A percentile compares a stretch with the other conserved stretches of the same genome.
These are phyloP conservation scores for Lycium ferocissimum DNA, from an alignment of 257 asterid genomes.

Conservation along the genomic window DNA sequence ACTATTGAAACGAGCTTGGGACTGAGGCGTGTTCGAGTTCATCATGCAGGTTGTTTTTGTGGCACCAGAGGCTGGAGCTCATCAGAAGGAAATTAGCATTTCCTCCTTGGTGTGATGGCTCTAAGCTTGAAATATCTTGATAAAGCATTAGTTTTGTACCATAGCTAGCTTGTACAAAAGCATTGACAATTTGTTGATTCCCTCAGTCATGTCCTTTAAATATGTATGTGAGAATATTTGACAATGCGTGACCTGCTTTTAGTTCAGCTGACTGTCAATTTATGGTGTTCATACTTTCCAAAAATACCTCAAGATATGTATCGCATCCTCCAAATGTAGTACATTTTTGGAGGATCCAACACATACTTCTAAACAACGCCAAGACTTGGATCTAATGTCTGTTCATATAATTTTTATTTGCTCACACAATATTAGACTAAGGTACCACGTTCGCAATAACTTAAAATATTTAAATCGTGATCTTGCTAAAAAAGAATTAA, in stretches of 20 bases:
- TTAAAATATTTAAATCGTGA: too few relatives aligned
- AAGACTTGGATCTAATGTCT: too few relatives aligned
- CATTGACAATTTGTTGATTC: conserved; percentile 60
- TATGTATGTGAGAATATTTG: not conserved
- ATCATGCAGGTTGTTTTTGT: not conserved
- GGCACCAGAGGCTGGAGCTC: not conserved
- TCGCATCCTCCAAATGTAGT: too few relatives aligned
- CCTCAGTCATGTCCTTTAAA: conserved; percentile 31
- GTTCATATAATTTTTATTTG: too few relatives aligned
- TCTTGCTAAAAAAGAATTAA: too few relatives aligned
- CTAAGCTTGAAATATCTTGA: not conserved
- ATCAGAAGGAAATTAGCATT: conserved; percentile 20
- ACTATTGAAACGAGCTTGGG: not conserved
- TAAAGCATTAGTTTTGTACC: conserved; percentile 11
- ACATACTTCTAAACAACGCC: too few relatives aligned
- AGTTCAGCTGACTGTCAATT: not conserved
- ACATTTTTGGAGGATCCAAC: too few relatives aligned
- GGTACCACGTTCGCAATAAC: too few relatives aligned
- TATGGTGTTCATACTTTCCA: not conserved
- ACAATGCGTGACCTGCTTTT: not conserved
- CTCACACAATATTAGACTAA: too few relatives aligned
- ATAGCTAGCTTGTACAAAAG: conserved; percentile 26
- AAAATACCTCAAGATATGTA: too few relatives aligned
- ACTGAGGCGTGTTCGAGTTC: not conserved
- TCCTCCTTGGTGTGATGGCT: not conserved